Evolutionary conservation across 352 stramenopile genomes (phyloP).

Genomic region (Phytophthora citrophthora): DNA sequence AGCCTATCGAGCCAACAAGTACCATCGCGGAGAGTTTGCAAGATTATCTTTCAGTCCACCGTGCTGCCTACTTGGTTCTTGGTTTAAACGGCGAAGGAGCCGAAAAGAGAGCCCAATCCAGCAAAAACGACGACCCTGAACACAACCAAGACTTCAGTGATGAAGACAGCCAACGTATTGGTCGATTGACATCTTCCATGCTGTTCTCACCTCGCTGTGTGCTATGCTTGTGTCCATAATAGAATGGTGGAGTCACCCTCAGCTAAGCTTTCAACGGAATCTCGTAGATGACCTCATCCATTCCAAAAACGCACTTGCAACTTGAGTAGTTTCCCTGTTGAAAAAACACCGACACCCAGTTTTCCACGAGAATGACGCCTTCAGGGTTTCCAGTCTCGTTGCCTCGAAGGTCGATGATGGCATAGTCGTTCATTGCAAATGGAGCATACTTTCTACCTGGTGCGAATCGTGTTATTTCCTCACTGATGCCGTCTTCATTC

Average conservation of each 20-base stretch:
- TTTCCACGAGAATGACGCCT: neutral
- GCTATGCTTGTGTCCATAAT: slow-evolving; percentile 58
- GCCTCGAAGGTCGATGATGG: slow-evolving; percentile 5
- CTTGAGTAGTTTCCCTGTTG: slow-evolving; percentile 11
- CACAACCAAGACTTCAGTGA: neutral
- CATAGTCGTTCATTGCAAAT: neutral
- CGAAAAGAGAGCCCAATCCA: slow-evolving; percentile 1
- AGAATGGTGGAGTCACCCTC: neutral
- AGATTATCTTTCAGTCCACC: slow-evolving; percentile 43
- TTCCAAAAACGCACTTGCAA: slow-evolving; percentile 8
- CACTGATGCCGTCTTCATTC: slow-evolving; percentile 2
- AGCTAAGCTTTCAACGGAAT: no score
- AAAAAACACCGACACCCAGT: slow-evolving; percentile 4
- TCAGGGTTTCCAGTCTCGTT: neutral
- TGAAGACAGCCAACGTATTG: slow-evolving; percentile 23
- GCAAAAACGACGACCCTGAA: neutral
- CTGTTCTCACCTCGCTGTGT: slow-evolving; percentile 63
- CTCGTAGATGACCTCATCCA: neutral
- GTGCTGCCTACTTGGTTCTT: slow-evolving; percentile 57
- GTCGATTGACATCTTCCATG: slow-evolving; percentile 49
- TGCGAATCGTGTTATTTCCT: slow-evolving; percentile 2
- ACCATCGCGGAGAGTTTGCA: slow-evolving; percentile 66
- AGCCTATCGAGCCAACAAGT: slow-evolving; percentile 39
- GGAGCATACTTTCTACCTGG: slow-evolving; percentile 9
- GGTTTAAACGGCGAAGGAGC: slow-evolving; percentile 39